These are phyloP conservation scores for Phytophthora constricta DNA, from an alignment of 352 stramenopile species.

Conservation along the genomic window DNA sequence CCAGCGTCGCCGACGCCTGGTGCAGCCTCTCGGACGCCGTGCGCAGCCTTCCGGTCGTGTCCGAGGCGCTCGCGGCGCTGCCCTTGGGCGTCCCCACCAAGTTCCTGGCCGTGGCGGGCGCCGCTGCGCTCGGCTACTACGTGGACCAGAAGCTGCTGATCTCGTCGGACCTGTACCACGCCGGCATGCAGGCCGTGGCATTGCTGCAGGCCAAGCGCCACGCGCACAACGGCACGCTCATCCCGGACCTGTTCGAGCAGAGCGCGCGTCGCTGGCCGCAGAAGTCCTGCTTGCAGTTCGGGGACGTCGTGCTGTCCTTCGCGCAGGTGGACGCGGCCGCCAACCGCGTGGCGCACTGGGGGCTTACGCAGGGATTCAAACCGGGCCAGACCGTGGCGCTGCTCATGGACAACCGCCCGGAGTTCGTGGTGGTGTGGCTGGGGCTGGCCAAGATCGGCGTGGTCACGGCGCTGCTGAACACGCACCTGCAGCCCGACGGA, in stretches of 20 bases:
- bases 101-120: conserved; percentile 51
- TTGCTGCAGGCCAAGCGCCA: conserved; percentile 51
- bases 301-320: conserved; percentile 59
- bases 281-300: conserved; percentile 70
- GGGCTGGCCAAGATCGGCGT: conserved; percentile 86
- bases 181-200: conserved; percentile 43
- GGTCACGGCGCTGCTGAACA: conserved; percentile 88
- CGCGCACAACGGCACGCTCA: conserved; percentile 40
- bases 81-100: conserved; percentile 41
- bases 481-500: conserved; percentile 62
- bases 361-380: conserved; percentile 51
- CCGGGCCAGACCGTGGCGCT: conserved; percentile 76
- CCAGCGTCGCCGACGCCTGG: conserved; percentile 19
- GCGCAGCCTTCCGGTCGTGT: conserved; percentile 14
- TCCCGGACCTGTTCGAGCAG: conserved; percentile 72
- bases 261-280: conserved; percentile 60
- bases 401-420: conserved; percentile 88
- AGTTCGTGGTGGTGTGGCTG: conserved; percentile 86
- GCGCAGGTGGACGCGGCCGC: conserved; percentile 61
- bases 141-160: conserved; percentile 66
- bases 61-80: conserved; percentile 28
- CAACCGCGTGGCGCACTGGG: conserved; percentile 84
- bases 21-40: conserved; percentile 18
- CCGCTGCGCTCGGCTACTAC: conserved; percentile 50
- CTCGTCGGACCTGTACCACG: conserved; percentile 60